phyloP scores from a whole-genome alignment of 1,284 basidiomycete species.

The Xerocomus amazonicus region DNA sequence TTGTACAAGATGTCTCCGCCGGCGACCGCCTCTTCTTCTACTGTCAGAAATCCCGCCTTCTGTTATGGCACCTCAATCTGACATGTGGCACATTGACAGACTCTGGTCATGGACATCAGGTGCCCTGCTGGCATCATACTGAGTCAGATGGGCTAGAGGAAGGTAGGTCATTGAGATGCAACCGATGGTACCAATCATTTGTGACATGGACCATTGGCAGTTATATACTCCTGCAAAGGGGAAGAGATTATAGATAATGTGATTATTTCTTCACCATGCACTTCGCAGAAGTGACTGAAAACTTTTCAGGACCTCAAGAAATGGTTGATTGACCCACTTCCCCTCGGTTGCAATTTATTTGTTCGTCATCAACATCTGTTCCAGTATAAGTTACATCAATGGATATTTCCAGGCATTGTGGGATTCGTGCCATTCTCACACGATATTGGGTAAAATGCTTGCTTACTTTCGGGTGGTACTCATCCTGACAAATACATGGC shows the following conservation, averaged over 20 bases:
- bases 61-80: neutral
- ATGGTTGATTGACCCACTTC: constrained; percentile 39
- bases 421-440: constrained; percentile 31
- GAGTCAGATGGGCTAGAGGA: constrained; percentile 40
- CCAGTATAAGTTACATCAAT: neutral
- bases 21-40: constrained; percentile 41
- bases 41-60: constrained; percentile 24
- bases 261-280: neutral
- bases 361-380: constrained; percentile 18
- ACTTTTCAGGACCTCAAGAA: constrained; percentile 35
- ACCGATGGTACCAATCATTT: neutral
- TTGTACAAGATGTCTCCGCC: constrained; percentile 29
- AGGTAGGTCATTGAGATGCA: constrained; percentile 23
- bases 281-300: neutral
- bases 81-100: constrained; percentile 27
- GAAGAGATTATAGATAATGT: constrained; percentile 39
- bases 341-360: constrained; percentile 39
- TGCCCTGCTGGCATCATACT: constrained; percentile 25
- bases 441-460: constrained; percentile 21
- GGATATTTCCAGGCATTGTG: constrained; percentile 22
- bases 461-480: neutral
- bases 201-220: constrained; percentile 10
- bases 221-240: constrained; percentile 19
- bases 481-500: neutral
- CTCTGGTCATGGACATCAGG: constrained; percentile 36